Conservation (phyloP, 805 yeast species). For the Yamadazyma nakazawae region DNA sequence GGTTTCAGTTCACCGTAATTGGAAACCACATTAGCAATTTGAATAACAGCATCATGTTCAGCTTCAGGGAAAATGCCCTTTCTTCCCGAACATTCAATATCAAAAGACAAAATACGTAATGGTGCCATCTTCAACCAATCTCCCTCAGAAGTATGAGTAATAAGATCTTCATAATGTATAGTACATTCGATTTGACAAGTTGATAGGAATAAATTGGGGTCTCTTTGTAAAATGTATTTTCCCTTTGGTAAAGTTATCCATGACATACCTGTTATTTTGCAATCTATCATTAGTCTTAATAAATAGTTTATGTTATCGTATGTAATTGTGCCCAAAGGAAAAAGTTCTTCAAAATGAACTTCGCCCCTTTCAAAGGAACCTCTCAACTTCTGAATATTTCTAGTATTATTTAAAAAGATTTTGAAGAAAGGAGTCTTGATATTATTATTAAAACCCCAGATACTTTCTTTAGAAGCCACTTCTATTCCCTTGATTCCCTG, state of each 20-base stretch:
- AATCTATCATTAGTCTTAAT: slow-evolving; percentile 86
- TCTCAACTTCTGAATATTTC: slow-evolving; percentile 64
- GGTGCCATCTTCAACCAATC: slow-evolving; percentile 95
- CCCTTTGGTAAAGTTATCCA: slow-evolving; percentile 89
- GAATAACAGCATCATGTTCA: slow-evolving; percentile 88
- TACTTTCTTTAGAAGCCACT: slow-evolving; percentile 69
- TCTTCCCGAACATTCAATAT: slow-evolving; percentile 98
- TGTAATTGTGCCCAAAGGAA: slow-evolving; percentile 61
- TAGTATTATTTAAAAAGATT: slow-evolving; percentile 63
- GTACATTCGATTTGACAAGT: slow-evolving; percentile 83
- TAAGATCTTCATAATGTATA: slow-evolving; percentile 62
- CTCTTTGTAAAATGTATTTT: slow-evolving; percentile 51
- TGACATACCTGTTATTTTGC: slow-evolving; percentile 92
- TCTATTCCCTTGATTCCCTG: slow-evolving; percentile 65
- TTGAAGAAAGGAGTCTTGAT: slow-evolving; percentile 75
- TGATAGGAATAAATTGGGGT: slow-evolving; percentile 47
- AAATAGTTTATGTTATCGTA: slow-evolving; percentile 89
- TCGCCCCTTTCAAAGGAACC: slow-evolving; percentile 83
- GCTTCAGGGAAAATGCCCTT: slow-evolving; percentile 97
- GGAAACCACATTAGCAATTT: slow-evolving; percentile 93
- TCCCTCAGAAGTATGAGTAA: slow-evolving; percentile 87
- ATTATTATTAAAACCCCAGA: slow-evolving; percentile 91
- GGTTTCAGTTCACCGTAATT: slow-evolving; percentile 81
- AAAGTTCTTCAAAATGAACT: slow-evolving; percentile 58
- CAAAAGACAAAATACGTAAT: slow-evolving; percentile 86